Evolutionary conservation across 129 eudicot genomes (phyloP).

Genomic region (Artemisia argyi): DNA sequence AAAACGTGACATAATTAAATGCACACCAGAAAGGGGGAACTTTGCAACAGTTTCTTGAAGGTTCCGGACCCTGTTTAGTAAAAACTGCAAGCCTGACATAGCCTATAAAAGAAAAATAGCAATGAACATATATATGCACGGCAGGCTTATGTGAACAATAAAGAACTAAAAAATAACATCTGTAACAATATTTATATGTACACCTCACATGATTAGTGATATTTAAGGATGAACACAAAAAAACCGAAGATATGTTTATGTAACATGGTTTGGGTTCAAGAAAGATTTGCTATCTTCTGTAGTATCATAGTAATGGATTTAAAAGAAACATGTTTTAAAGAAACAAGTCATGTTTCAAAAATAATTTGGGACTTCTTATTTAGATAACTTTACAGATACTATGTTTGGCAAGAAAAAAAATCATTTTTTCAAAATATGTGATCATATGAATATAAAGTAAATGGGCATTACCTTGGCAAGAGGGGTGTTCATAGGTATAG

Average conservation of each 20-base stretch:
- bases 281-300: no score
- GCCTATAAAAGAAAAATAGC: slow-evolving; percentile 49
- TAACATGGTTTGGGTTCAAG: not conserved
- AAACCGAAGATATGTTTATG: not conserved
- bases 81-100: slow-evolving; percentile 78
- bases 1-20: slow-evolving; percentile 1
- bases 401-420: no score
- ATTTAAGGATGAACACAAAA: not conserved
- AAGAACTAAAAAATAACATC: not conserved
- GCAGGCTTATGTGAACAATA: not conserved
- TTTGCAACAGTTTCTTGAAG: slow-evolving; percentile 78
- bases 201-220: not conserved
- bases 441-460: not conserved
- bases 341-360: no score
- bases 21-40: slow-evolving; percentile 71
- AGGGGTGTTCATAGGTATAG: slow-evolving; percentile 79
- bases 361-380: no score
- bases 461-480: slow-evolving; percentile 69
- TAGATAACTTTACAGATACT: no score
- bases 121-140: not conserved
- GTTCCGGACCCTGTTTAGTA: slow-evolving; percentile 62
- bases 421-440: no score
- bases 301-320: no score
- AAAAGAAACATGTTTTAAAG: no score
- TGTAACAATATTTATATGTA: slow-evolving; percentile 6